Conservation (phyloP, 371 early-diverging fungal genomes). For the Umbelopsis sp. region DNA sequence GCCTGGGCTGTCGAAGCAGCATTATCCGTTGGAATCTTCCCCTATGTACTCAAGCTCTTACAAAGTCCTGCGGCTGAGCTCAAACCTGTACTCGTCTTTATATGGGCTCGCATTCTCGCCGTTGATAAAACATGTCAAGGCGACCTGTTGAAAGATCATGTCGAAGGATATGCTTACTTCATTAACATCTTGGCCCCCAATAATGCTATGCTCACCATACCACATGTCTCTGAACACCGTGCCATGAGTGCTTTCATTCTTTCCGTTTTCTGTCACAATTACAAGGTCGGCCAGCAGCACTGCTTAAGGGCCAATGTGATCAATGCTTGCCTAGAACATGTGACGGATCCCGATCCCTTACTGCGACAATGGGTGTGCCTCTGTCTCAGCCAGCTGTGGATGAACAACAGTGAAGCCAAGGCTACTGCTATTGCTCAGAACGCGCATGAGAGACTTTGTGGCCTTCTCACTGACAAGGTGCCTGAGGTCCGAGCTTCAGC, state of each 20-base stretch:
- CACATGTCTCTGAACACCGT: conserved; percentile 82
- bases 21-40: conserved; percentile 94
- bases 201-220: conserved; percentile 67
- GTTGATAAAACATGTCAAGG: conserved; percentile 89
- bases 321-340: conserved; percentile 69
- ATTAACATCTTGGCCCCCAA: conserved; percentile 83
- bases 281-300: conserved; percentile 81
- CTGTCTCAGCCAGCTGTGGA: conserved; percentile 87
- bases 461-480: conserved; percentile 68
- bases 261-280: conserved; percentile 86
- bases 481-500: conserved; percentile 89
- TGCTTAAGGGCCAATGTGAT: conserved; percentile 78
- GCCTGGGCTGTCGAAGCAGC: conserved; percentile 96
- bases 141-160: conserved; percentile 88
- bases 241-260: conserved; percentile 93
- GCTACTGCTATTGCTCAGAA: conserved; percentile 69
- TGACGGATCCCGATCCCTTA: conserved; percentile 79
- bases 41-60: conserved; percentile 95
- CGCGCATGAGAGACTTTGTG: conserved; percentile 70
- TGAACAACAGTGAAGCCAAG: conserved; percentile 77
- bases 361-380: conserved; percentile 92
- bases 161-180: conserved; percentile 86
- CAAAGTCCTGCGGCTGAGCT: conserved; percentile 93
- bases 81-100: conserved; percentile 91
- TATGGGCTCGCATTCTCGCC: conserved; percentile 95